Conservation (phyloP, 1,284 basidiomycete species). For the Fomitopsis schrenkii region DNA sequence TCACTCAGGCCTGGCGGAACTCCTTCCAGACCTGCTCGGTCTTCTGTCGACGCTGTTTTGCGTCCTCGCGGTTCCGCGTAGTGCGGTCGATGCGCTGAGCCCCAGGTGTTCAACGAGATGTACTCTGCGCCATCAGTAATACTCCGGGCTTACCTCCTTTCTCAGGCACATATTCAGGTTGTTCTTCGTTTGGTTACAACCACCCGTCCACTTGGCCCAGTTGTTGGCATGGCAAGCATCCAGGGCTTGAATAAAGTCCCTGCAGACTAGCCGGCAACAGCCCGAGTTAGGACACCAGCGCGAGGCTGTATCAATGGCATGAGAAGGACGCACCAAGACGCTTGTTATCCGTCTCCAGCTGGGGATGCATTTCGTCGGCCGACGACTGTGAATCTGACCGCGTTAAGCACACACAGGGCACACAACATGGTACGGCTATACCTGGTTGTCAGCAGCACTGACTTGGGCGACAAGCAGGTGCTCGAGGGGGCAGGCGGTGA, state of each 20-base stretch:
- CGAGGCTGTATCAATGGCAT: slow-evolving; percentile 12
- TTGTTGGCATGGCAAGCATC: slow-evolving; percentile 58
- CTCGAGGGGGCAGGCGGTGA: neutral
- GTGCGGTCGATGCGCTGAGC: slow-evolving; percentile 60
- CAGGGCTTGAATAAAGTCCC: slow-evolving; percentile 70
- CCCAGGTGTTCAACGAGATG: neutral
- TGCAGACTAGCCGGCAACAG: slow-evolving; percentile 46
- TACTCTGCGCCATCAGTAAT: neutral
- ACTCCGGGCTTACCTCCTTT: slow-evolving; percentile 55
- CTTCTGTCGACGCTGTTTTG: slow-evolving; percentile 56
- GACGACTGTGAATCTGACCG: neutral
- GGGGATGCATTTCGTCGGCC: slow-evolving; percentile 5
- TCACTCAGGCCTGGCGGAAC: slow-evolving; percentile 41
- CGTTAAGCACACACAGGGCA: neutral
- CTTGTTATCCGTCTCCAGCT: slow-evolving; percentile 1
- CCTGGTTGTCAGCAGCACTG: neutral
- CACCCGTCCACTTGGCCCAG: slow-evolving; percentile 63
- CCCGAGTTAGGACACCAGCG: slow-evolving; percentile 8
- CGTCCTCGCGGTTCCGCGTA: slow-evolving; percentile 60
- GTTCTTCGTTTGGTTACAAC: slow-evolving; percentile 71
- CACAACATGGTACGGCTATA: neutral
- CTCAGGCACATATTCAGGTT: slow-evolving; percentile 73
- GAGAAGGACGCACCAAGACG: slow-evolving; percentile 4
- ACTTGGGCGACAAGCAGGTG: neutral
- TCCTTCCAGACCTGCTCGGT: slow-evolving; percentile 59